phyloP scores from a whole-genome alignment of 352 stramenopile genomes.

The Phytophthora macrochlamydospora region DNA sequence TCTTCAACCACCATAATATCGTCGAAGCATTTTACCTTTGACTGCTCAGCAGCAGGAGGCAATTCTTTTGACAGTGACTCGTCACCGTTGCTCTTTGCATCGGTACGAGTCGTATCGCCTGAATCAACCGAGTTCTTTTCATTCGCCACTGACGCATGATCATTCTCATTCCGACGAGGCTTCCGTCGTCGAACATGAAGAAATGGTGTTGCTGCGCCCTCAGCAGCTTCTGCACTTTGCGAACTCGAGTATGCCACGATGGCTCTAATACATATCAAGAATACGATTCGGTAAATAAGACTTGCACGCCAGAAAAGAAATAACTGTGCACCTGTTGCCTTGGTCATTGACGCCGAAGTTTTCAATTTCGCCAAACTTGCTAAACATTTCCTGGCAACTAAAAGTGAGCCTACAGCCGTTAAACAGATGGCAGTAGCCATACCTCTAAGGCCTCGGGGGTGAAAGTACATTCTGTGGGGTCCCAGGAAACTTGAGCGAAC shows the following conservation, averaged over 20 bases:
- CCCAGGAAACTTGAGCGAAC: slow-evolving; percentile 51
- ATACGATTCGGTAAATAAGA: background rate
- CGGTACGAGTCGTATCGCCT: too few relatives aligned
- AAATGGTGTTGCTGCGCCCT: slow-evolving; percentile 16
- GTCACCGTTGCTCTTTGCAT: too few relatives aligned
- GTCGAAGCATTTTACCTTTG: slow-evolving; percentile 1
- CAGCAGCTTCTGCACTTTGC: slow-evolving; percentile 26
- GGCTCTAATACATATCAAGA: slow-evolving; percentile 16
- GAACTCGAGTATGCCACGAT: slow-evolving; percentile 37
- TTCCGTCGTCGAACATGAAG: slow-evolving; percentile 35
- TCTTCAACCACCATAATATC: slow-evolving; percentile 31
- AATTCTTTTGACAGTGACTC: background rate
- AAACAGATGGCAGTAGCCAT: background rate
- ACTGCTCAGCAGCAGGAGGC: too few relatives aligned
- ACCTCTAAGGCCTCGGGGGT: slow-evolving; percentile 36
- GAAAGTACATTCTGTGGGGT: slow-evolving; percentile 17
- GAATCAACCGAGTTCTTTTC: too few relatives aligned
- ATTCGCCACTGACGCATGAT: slow-evolving; percentile 11
- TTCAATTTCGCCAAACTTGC: slow-evolving; percentile 32
- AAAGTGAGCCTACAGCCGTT: background rate
- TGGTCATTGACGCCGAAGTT: slow-evolving; percentile 32
- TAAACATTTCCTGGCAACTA: slow-evolving; percentile 30
- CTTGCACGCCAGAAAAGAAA: background rate
- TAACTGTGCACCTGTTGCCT: slow-evolving; percentile 27
- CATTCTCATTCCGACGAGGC: slow-evolving; percentile 30